These are phyloP conservation scores for Rosellinia necatrix DNA, from an alignment of 2,329 filamentous ascomycete species.

Conservation along the genomic window DNA sequence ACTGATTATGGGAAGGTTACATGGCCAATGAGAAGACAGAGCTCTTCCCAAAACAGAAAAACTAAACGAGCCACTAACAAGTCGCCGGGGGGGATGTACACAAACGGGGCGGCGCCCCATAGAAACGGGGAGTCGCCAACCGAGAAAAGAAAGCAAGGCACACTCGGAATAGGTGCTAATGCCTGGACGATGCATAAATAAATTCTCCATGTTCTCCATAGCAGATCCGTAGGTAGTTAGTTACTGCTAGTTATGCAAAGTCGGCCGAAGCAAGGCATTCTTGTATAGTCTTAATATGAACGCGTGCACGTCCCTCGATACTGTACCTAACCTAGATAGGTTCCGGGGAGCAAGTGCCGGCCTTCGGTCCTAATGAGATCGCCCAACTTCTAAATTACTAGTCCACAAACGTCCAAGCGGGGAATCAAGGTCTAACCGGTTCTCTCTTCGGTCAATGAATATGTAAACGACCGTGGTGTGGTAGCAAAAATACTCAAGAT, in stretches of 20 bases:
- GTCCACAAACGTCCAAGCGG: not conserved
- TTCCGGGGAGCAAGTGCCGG: constrained; percentile 20
- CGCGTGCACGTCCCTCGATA: too few relatives aligned
- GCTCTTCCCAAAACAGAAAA: constrained; percentile 17
- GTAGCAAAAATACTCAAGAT: constrained; percentile 6
- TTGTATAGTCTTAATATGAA: not conserved
- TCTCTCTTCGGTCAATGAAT: constrained; percentile 3
- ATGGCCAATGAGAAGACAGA: constrained; percentile 18
- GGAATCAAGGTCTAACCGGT: not conserved
- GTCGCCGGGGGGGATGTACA: constrained; percentile 1
- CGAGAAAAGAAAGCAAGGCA: constrained; percentile 17
- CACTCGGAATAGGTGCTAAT: constrained; percentile 7
- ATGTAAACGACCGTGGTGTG: not conserved
- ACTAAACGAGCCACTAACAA: constrained; percentile 19
- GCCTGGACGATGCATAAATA: constrained; percentile 7
- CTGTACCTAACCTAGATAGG: too few relatives aligned
- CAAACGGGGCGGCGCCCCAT: constrained; percentile 2
- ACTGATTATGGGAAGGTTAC: not conserved
- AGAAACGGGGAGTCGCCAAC: constrained; percentile 8
- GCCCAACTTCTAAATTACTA: not conserved
- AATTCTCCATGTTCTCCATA: not conserved
- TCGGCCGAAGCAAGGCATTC: constrained; percentile 9
- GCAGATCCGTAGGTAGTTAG: too few relatives aligned
- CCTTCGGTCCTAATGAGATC: constrained; percentile 12
- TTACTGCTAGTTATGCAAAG: not conserved